These are phyloP conservation scores for Meira miltonrushii DNA, from an alignment of 1,284 basidiomycete genomes.

Conservation along the genomic window DNA sequence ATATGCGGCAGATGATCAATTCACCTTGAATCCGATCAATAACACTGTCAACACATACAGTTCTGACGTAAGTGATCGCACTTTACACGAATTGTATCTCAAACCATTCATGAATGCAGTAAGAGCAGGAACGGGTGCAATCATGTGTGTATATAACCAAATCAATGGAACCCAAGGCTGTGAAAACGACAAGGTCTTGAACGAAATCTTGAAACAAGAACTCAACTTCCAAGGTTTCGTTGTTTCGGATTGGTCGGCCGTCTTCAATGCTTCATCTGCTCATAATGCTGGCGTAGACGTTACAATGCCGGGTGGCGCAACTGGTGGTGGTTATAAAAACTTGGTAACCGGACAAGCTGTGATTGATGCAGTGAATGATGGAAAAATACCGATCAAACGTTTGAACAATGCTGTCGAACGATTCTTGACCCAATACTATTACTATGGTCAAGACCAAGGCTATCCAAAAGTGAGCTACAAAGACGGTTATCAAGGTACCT, in stretches of 20 bases:
- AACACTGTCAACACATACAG: neutral
- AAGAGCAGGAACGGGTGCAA: constrained; percentile 53
- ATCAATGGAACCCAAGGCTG: constrained; percentile 68
- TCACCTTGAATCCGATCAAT: neutral
- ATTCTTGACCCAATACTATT: constrained; percentile 45
- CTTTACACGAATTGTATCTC: constrained; percentile 59
- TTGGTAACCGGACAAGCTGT: constrained; percentile 61
- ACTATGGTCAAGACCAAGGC: constrained; percentile 15
- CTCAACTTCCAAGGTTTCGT: constrained; percentile 72
- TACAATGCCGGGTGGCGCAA: constrained; percentile 54
- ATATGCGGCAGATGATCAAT: constrained; percentile 8
- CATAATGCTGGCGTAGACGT: constrained; percentile 66
- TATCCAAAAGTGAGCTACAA: constrained; percentile 29
- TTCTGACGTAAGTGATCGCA: constrained; percentile 69
- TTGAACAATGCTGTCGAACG: constrained; percentile 54
- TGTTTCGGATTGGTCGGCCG: constrained; percentile 50
- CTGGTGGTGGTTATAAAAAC: constrained; percentile 21
- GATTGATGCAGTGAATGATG: constrained; percentile 64
- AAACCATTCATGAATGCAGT: constrained; percentile 56
- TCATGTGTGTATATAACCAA: constrained; percentile 57
- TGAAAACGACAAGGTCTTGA: constrained; percentile 65
- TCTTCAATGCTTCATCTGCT: constrained; percentile 32
- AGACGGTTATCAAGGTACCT: neutral
- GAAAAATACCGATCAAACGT: constrained; percentile 63
- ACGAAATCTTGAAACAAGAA: constrained; percentile 67